These are phyloP conservation scores for Inosperma sp. DNA, from an alignment of 768 basidiomycete species.

Conservation along the genomic window DNA sequence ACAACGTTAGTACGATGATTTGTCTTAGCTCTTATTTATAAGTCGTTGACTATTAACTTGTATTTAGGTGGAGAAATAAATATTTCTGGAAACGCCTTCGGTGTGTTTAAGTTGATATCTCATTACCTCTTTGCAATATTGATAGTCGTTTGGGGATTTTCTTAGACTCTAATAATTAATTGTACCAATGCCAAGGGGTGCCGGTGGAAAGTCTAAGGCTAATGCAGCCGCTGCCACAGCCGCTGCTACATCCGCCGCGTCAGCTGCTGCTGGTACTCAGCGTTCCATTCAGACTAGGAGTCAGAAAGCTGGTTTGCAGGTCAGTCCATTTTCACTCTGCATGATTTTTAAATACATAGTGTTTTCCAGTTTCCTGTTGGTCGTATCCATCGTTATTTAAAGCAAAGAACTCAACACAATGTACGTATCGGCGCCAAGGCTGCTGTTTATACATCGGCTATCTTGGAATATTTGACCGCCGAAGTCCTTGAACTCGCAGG, in stretches of 20 bases:
- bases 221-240: constrained; percentile 40
- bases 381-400: constrained; percentile 95
- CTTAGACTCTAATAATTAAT: no score
- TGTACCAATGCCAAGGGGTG: constrained; percentile 48
- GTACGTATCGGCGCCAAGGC: constrained; percentile 97
- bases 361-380: constrained; percentile 82
- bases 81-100: no score
- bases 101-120: no score
- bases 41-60: no score
- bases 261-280: constrained; percentile 22
- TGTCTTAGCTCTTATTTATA: not conserved
- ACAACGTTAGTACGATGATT: constrained; percentile 3
- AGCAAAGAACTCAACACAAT: constrained; percentile 88
- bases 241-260: constrained; percentile 24
- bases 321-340: constrained; percentile 28
- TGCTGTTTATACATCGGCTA: constrained; percentile 93
- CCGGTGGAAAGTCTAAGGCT: constrained; percentile 62
- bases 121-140: no score
- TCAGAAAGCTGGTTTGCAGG: constrained; percentile 86
- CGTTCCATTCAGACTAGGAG: constrained; percentile 62
- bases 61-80: no score
- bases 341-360: not conserved
- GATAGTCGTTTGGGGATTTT: no score
- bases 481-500: constrained; percentile 96
- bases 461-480: constrained; percentile 93